Base-by-base conservation (phyloP, 2,329 filamentous ascomycete genomes). In the Aureobasidium uvarum region DNA sequence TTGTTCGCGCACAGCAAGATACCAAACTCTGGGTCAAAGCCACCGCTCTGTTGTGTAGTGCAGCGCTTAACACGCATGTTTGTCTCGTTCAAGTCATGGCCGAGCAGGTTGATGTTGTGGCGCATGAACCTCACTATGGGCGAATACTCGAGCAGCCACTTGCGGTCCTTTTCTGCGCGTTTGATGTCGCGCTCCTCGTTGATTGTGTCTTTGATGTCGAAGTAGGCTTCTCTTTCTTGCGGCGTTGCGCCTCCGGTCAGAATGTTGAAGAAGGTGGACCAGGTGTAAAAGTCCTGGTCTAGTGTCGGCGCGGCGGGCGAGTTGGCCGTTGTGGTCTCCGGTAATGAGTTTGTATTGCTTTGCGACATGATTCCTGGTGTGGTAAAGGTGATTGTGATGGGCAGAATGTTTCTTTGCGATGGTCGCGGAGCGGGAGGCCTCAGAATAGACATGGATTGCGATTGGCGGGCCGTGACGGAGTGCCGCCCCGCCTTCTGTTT, bases 1-100 rank as follows among this genome's bases (percentile, higher is more conserved):
- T 95, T 89, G 78, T 99, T 99, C 60, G 95, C 92, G 78, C 95
- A 99, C 25, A 99, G 83, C 73, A 96, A 76, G 68, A 99, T 97
- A 43, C 95, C 95, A 75, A 92, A 90, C 59, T 89, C 84, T 0
- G 92, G 88, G 75, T 89, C 89, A 76, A 98, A 98, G 0, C 95
- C 95, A 31, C 94, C 95, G 39, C 85, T 85, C 74, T 89, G 87
- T 55, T 89, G 82, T 60, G 84, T 81, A 23, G 86, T 87, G 75
- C 95, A 99, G 66, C 92, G 86, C 31, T 88, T 84, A 76, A 95
- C 99, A 50, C 89, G 83, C 66, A 99, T 90, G 74, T 96, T 97
- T 69, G 82, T 79, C 10, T 79, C 79, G 72, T 90, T 87, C 58
- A 99, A 81, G 58, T 86, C 81, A 59, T 92, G 92, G 75, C 92